These are phyloP conservation scores for Talaromyces rugulosus DNA, from an alignment of 2,329 filamentous ascomycete genomes.

Conservation along the genomic window DNA sequence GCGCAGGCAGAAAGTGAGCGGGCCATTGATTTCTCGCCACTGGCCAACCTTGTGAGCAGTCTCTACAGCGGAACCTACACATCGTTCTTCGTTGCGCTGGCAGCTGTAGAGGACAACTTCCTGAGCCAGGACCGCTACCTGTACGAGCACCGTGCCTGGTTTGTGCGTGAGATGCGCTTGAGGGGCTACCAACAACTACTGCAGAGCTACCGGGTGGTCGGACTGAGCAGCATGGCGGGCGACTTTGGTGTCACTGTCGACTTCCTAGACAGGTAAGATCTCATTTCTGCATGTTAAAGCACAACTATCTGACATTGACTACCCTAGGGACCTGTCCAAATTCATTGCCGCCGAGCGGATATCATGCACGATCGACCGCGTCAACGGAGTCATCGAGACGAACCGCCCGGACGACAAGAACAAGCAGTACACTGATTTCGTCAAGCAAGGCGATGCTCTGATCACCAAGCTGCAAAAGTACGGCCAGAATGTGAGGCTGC, in stretches of 20 bases:
- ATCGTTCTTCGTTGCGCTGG: slow-evolving; percentile 85
- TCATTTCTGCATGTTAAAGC: background rate
- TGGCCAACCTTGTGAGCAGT: slow-evolving; percentile 83
- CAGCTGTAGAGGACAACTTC: slow-evolving; percentile 88
- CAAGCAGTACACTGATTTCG: slow-evolving; percentile 97
- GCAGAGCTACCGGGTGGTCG: slow-evolving; percentile 94
- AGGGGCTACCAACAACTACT: slow-evolving; percentile 94
- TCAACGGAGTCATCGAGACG: slow-evolving; percentile 95
- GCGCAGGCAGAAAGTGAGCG: slow-evolving; percentile 70
- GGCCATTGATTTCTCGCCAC: slow-evolving; percentile 80
- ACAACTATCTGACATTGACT: slow-evolving; percentile 12
- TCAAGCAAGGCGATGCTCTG: slow-evolving; percentile 94
- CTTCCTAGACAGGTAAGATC: slow-evolving; percentile 80
- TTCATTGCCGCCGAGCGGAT: slow-evolving; percentile 95
- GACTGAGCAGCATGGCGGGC: slow-evolving; percentile 93
- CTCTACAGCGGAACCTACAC: slow-evolving; percentile 93
- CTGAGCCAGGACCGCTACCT: slow-evolving; percentile 91
- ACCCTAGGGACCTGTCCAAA: slow-evolving; percentile 76
- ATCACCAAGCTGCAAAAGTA: slow-evolving; percentile 99
- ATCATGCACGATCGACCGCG: slow-evolving; percentile 94
- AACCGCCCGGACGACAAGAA: slow-evolving; percentile 98
- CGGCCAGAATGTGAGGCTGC: slow-evolving; percentile 87
- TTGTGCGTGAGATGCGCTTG: slow-evolving; percentile 95
- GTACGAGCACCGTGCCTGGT: slow-evolving; percentile 94
- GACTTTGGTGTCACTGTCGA: slow-evolving; percentile 97